Evolutionary conservation across 148 eudicot species (phyloP), one percentile per base, ranked within the genome.

Genomic region (Chenopodium berlandieri): DNA sequence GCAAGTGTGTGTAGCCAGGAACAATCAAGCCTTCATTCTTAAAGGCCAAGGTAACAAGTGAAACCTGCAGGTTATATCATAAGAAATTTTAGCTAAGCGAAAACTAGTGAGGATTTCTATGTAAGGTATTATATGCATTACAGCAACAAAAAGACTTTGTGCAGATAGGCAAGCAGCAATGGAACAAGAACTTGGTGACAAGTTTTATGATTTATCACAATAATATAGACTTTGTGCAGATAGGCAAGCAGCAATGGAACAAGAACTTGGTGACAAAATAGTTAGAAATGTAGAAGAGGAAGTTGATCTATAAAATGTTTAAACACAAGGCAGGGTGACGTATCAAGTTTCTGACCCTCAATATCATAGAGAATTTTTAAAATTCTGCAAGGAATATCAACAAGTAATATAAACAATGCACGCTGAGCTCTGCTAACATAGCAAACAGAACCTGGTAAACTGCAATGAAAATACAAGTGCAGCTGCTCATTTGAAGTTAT

Each of bases 1-100:
- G 99, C 89, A 97, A 78, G 89, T 97, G 99, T 17, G 98, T 94
- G 84, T 94, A 97, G 58, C 99, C 99, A 32, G 99, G 99, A 87
- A 97, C 95, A 70, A 94, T 97, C 82, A 94, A 83, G 50, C 94
- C 95, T 71, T 90, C 93, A 80, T 94, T 94, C 85, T 89, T 90
- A 87, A 85, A 72, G 65, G 98, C 99, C 92, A 97, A 83, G 62
- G 62, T 88, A 72, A 97, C 86, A 80, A 97, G 76, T 60, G 97
- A 76, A 83, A 88, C 91, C 99, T 97, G 88, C 84, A 85, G 22
- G 54, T 83, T 77, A 69, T 75, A 79, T 27, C 58, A 30, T 30
- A 77, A 25, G 66, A 73, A 71, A 80, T 9, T 62, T 75, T 19
- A 76, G 44, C 19, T 63, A 50, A 16, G 9, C 7, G 32, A 14